phyloP scores from a whole-genome alignment of 2,329 filamentous ascomycete species.

The Alternaria ventricosa region DNA sequence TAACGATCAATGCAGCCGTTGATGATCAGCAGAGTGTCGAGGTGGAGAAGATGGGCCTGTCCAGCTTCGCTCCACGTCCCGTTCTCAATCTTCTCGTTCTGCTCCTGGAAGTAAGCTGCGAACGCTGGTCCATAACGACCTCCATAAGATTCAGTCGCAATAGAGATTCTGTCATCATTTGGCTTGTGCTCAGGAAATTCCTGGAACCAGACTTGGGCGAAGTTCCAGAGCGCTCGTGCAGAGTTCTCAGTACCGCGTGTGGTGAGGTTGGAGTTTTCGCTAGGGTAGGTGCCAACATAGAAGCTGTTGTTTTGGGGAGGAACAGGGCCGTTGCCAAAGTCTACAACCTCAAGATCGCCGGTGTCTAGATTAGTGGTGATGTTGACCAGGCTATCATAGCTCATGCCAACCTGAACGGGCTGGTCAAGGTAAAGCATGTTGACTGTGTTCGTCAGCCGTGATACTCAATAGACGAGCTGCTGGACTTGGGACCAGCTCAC shows the following conservation, averaged over 20 bases:
- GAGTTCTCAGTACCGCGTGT: constrained; percentile 61
- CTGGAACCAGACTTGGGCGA: constrained; percentile 67
- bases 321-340: constrained; percentile 39
- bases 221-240: constrained; percentile 64
- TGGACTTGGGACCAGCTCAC: background rate
- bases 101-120: constrained; percentile 61
- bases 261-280: constrained; percentile 51
- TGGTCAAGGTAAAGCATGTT: constrained; percentile 70
- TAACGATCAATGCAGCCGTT: constrained; percentile 63
- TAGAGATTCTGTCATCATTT: constrained; percentile 63
- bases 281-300: constrained; percentile 60
- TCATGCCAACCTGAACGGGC: constrained; percentile 64
- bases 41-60: constrained; percentile 45
- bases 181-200: constrained; percentile 69
- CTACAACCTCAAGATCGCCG: constrained; percentile 26
- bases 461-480: rapidly evolving
- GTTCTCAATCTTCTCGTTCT: constrained; percentile 61
- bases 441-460: constrained; percentile 18
- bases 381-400: constrained; percentile 43
- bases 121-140: constrained; percentile 66
- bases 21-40: constrained; percentile 63
- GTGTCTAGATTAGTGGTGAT: constrained; percentile 44
- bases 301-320: constrained; percentile 61
- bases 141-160: constrained; percentile 60
- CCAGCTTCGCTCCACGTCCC: constrained; percentile 43